phyloP scores from a whole-genome alignment of 768 basidiomycete species.

The Rhizopogon rudus region DNA sequence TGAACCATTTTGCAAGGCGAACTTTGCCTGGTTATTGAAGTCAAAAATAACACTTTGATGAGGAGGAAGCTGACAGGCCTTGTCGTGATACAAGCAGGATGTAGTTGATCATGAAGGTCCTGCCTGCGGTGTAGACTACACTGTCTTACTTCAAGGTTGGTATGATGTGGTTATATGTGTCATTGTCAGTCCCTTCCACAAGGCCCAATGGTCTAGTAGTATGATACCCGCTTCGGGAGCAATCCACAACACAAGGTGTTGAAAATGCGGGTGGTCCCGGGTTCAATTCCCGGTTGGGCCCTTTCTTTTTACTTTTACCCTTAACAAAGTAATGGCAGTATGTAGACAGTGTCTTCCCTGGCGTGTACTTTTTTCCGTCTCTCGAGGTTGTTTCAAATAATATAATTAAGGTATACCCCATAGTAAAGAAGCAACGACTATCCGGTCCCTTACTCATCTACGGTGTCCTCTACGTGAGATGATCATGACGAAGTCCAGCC shows the following conservation, averaged over 20 bases:
- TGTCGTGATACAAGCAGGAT: slow-evolving; percentile 91
- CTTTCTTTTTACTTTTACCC: slow-evolving; percentile 8
- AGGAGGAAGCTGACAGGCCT: slow-evolving; percentile 41
- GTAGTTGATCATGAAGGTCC: slow-evolving; percentile 73
- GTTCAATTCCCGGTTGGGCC: slow-evolving; percentile 58
- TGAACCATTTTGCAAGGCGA: slow-evolving; percentile 94
- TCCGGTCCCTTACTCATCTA: too few relatives aligned
- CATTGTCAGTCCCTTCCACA: not conserved
- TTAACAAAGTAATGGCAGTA: too few relatives aligned
- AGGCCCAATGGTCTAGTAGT: slow-evolving; percentile 51
- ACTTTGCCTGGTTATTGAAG: slow-evolving; percentile 65
- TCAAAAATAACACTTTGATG: slow-evolving; percentile 6
- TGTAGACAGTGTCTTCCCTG: too few relatives aligned
- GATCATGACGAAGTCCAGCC: not conserved
- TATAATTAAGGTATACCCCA: not conserved
- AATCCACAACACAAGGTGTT: slow-evolving; percentile 10
- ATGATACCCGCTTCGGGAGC: slow-evolving; percentile 48
- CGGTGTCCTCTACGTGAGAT: not conserved
- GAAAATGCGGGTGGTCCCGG: slow-evolving; percentile 50
- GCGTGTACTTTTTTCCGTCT: too few relatives aligned
- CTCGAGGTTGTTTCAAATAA: not conserved
- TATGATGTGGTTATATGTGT: not conserved
- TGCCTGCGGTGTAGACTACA: slow-evolving; percentile 14
- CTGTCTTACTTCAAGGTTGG: not conserved
- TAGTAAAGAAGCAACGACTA: too few relatives aligned